Evolutionary conservation across 2,329 filamentous ascomycete species (phyloP).

Genomic region (Alternaria dauci): DNA sequence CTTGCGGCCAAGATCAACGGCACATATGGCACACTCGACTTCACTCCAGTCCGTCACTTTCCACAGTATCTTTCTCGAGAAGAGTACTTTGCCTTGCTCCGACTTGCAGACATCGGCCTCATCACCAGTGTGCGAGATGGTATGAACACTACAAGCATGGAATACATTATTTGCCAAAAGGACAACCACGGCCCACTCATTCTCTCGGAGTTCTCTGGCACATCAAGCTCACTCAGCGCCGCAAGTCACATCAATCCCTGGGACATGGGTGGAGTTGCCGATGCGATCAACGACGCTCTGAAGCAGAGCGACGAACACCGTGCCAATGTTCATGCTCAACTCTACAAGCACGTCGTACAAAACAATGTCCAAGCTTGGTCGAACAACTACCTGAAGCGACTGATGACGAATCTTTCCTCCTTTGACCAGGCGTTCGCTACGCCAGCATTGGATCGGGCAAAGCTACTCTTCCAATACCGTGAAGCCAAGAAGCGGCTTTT

Average conservation of each 20-base stretch:
- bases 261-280: constrained; percentile 85
- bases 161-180: constrained; percentile 92
- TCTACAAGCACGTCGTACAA: constrained; percentile 84
- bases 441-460: constrained; percentile 78
- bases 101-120: constrained; percentile 87
- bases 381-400: constrained; percentile 76
- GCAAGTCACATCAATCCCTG: constrained; percentile 98
- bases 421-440: constrained; percentile 79
- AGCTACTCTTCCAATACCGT: constrained; percentile 77
- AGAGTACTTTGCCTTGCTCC: constrained; percentile 94
- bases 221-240: constrained; percentile 81
- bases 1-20: constrained; percentile 93
- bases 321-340: constrained; percentile 71
- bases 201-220: constrained; percentile 95
- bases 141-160: constrained; percentile 96
- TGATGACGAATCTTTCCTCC: constrained; percentile 81
- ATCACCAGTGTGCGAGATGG: constrained; percentile 96
- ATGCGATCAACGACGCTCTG: constrained; percentile 81
- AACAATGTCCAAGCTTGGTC: constrained; percentile 91
- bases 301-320: constrained; percentile 75
- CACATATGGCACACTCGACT: constrained; percentile 84
- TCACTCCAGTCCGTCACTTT: constrained; percentile 92
- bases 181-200: constrained; percentile 88
- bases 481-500: constrained; percentile 81
- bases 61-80: constrained; percentile 89